A percentile compares a stretch with the other conserved stretches of the same genome.
These are phyloP conservation scores for Alternaria sp. DNA, from an alignment of 2,329 filamentous ascomycete genomes.

Conservation along the genomic window DNA sequence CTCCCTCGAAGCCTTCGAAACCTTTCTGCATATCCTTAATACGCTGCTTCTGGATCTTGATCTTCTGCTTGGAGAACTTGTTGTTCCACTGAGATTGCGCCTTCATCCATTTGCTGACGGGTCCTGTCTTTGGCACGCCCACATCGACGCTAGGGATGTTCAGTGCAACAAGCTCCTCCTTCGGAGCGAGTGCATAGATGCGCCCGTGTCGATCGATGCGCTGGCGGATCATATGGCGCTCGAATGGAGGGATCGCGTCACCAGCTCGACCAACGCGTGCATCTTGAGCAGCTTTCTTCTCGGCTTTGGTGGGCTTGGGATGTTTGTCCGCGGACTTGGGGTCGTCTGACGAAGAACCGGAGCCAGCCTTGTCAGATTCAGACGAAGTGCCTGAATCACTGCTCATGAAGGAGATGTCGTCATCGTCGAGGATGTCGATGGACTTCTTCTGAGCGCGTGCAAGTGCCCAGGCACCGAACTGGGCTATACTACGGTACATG, in stretches of 20 bases:
- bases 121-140: conserved; percentile 79
- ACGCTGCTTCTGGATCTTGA: conserved; percentile 74
- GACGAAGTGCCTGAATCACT: conserved; percentile 51
- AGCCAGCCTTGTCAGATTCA: conserved; percentile 15
- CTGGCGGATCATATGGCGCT: conserved; percentile 90
- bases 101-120: conserved; percentile 82
- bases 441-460: conserved; percentile 79
- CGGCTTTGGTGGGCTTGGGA: conserved; percentile 21
- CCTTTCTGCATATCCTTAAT: conserved; percentile 75
- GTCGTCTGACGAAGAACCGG: conserved; percentile 32
- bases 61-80: conserved; percentile 72
- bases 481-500: conserved; percentile 91
- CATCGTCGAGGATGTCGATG: conserved; percentile 83
- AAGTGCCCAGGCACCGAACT: conserved; percentile 91
- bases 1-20: conserved; percentile 72
- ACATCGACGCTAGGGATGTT: conserved; percentile 69
- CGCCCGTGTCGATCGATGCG: conserved; percentile 79
- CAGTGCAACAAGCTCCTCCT: conserved; percentile 70
- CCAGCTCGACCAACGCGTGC: conserved; percentile 79
- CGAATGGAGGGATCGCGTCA: conserved; percentile 80
- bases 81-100: conserved; percentile 76
- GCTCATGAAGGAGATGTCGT: conserved; percentile 77
- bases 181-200: conserved; percentile 70
- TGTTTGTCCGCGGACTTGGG: conserved; percentile 22
- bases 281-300: conserved; percentile 16